Conservation (phyloP, 2,329 filamentous ascomycete genomes). For the Fusarium scirpi region DNA sequence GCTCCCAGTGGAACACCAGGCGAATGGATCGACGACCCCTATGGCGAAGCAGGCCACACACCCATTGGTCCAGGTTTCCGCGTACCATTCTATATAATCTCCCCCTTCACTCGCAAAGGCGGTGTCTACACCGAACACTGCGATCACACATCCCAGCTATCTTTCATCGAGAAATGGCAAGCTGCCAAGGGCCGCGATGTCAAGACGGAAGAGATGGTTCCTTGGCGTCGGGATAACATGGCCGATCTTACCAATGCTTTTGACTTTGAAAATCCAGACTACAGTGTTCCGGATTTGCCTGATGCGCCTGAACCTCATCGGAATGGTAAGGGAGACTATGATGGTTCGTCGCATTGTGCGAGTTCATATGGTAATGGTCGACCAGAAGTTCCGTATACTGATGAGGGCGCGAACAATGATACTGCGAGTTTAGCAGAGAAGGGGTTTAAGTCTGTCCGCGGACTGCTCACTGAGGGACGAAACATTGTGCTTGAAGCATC, state of each 20-base stretch:
- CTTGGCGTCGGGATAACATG: constrained; percentile 19
- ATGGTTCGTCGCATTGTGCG: not conserved
- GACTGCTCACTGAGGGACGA: not conserved
- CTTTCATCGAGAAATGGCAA: constrained; percentile 12
- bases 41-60: constrained; percentile 4
- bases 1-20: not conserved
- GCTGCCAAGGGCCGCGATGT: constrained; percentile 17
- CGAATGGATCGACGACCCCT: constrained; percentile 19
- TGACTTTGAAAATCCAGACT: constrained; percentile 3
- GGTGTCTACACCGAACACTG: constrained; percentile 18
- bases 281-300: not conserved
- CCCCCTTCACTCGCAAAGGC: constrained; percentile 6
- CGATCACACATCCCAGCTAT: not conserved
- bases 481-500: not conserved
- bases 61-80: not conserved
- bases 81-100: constrained; percentile 18
- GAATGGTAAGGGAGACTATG: constrained; percentile 2
- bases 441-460: constrained; percentile 7
- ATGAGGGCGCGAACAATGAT: not conserved
- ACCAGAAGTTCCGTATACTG: constrained; percentile 6
- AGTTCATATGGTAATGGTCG: not conserved
- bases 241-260: constrained; percentile 18
- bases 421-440: constrained; percentile 1
- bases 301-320: not conserved
- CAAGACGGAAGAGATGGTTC: not conserved